A percentile compares a stretch with the other conserved stretches of the same genome.
Evolutionary conservation across 257 asterid species (phyloP).

Genomic region (Knoxia roxburghii): DNA sequence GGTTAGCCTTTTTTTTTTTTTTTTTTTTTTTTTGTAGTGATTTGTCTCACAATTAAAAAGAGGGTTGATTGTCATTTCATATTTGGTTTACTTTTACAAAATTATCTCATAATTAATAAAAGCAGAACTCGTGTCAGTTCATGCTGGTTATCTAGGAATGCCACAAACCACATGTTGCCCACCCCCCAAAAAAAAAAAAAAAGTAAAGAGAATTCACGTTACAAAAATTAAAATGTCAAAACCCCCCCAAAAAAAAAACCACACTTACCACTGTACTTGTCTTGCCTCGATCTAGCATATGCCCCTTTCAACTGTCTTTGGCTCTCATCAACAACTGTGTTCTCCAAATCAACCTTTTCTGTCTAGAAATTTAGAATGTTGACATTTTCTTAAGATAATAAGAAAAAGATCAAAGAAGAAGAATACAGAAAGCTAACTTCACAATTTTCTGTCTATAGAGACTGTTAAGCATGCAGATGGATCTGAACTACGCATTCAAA

Average conservation of each 20-base stretch:
- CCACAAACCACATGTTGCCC: too few relatives aligned
- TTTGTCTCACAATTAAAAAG: not conserved
- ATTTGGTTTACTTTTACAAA: too few relatives aligned
- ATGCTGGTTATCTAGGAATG: too few relatives aligned
- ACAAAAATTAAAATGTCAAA: not conserved
- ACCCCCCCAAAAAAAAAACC: not conserved
- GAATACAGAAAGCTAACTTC: constrained; percentile 11
- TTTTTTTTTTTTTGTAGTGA: too few relatives aligned
- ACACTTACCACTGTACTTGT: constrained; percentile 71
- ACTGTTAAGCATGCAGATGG: not conserved
- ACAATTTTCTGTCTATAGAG: not conserved
- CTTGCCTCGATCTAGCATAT: constrained; percentile 69
- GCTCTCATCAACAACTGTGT: constrained; percentile 96
- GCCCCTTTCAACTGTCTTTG: constrained; percentile 73
- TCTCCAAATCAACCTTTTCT: constrained; percentile 94
- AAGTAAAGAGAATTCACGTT: not conserved
- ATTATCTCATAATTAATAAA: too few relatives aligned
- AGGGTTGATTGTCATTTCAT: not conserved
- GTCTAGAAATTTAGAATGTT: constrained; percentile 49
- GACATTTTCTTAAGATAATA: constrained; percentile 22
- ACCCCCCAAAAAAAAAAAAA: too few relatives aligned
- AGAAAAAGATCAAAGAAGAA: constrained; percentile 4
- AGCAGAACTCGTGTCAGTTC: too few relatives aligned
- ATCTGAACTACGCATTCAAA: not conserved
- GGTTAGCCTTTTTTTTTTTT: too few relatives aligned